Conservation (phyloP, 345 rosid genomes). For the Salix suchowensis region DNA sequence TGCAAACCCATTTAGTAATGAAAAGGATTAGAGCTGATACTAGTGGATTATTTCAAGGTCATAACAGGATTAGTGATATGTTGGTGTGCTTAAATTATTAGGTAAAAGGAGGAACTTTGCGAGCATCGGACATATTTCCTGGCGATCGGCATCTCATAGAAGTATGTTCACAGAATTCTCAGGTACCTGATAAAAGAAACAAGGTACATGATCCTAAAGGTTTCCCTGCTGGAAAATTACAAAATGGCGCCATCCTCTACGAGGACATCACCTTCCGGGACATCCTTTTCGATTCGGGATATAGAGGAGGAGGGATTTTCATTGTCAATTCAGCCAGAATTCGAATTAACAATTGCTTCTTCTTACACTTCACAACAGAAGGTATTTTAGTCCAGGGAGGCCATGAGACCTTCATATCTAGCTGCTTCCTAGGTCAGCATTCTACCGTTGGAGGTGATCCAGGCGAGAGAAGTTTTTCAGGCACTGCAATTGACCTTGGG, state of each 20-base stretch:
- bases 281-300: slow-evolving; percentile 61
- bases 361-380: slow-evolving; percentile 59
- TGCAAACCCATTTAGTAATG: no score
- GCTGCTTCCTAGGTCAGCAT: slow-evolving; percentile 54
- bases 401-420: slow-evolving; percentile 63
- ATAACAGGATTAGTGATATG: background rate
- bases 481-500: slow-evolving; percentile 56
- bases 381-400: slow-evolving; percentile 59
- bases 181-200: background rate
- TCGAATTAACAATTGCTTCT: slow-evolving; percentile 48
- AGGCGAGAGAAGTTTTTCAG: slow-evolving; percentile 45
- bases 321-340: slow-evolving; percentile 50
- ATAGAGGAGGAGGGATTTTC: slow-evolving; percentile 54
- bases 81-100: slow-evolving; percentile 11
- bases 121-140: slow-evolving; percentile 58
- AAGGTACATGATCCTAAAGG: background rate
- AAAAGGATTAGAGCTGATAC: no score
- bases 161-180: slow-evolving; percentile 43
- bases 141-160: slow-evolving; percentile 55
- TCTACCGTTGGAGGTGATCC: slow-evolving; percentile 55
- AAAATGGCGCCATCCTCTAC: slow-evolving; percentile 26
- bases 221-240: slow-evolving; percentile 23
- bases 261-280: slow-evolving; percentile 60
- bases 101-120: slow-evolving; percentile 65
- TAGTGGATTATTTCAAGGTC: no score